Base-by-base conservation (phyloP, 225 moss, liverwort and hornwort species). In the Sphagnum contortum region DNA sequence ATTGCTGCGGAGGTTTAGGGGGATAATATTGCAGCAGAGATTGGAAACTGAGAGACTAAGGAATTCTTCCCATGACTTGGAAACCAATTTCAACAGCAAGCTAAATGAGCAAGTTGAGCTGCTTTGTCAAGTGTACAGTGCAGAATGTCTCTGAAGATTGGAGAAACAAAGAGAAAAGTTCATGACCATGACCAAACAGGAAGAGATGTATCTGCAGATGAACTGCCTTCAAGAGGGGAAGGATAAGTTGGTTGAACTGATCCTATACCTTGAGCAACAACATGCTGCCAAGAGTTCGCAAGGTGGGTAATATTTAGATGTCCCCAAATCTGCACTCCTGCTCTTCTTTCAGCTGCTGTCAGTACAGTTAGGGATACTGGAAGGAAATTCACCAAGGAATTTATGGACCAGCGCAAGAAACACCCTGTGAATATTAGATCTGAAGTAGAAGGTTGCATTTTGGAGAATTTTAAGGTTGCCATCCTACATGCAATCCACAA, bases 261-360 rank as follows among this genome's bases (percentile, higher is more conserved):
- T 75, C 45, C 70, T 70, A 4, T 1, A 6, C 8, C 58, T 47
- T 50, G 66, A 75, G 70, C 74, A 70, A 49, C 60, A 62, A 47
- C 66, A 70, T 12, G 70, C 74, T 4, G 57, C 46, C 55, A 57
- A 57, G 65, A 49, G 44, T 56, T 44, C 44, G 50, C 69, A 48
- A 51, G 61, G 65, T 57, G 74, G 74, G 13, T 75, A 65, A 11
- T 75, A 75, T 48, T 70, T 75, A 13, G 70, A 75, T 70, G 74
- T 66, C 57, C 65, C 70, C 9, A 75, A 70, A 57, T 69, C 70
- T 44, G 74, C 46, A 75, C 74, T 70, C 74, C 70, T 47, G 50
- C 74, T 48, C 74, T 75, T 57, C 44, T 75, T 47, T 65, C 70
- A 61, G 61, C 64, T 61, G 65, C 74, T 4, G 47, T 70, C 8